Evolutionary conservation across 495 filamentous ascomycete genomes (phyloP), one percentile per base, ranked within the genome.

Genomic region (Aspergillus heteromorphus): DNA sequence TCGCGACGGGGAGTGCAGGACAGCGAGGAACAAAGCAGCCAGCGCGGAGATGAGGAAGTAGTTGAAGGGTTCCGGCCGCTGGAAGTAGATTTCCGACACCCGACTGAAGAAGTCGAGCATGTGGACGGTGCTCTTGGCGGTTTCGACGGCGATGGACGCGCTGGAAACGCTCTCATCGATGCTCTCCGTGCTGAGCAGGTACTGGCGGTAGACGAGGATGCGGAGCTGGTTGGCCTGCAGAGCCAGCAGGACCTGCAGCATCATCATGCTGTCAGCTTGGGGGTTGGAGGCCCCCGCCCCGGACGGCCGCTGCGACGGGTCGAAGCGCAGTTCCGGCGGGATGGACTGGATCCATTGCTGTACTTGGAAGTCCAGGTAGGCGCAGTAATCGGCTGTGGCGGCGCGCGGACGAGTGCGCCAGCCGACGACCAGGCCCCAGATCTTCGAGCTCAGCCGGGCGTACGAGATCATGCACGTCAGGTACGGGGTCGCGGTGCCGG

Each of bases 41-140:
- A 95, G 77, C 0, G 88, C 84, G 1, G 86, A 87, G 10, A 89
- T 81, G 21, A 95, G 73, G 58, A 95, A 95, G 64, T 91, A 89
- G 64, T 95, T 88, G 72, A 91, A 92, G 57, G 86, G 85, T 18
- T 90, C 82, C 58, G 91, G 88, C 18, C 87, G 81, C 30, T 81
- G 80, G 17, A 83, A 82, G 72, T 92, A 95, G 11, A 92, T 79
- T 48, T 87, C 79, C 0, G 86, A 83, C 4, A 84, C 84, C 53
- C 80, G 81, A 61, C 89, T 89, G 50, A 89, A 81, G 56, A 82
- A 80, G 2, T 85, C 81, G 9, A 92, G 69, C 53, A 85, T 84
- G 14, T 83, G 80, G 25, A 95, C 84, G 0, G 87, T 90, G 56
- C 89, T 84, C 58, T 88, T 89, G 8, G 89, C 87, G 1, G 89